Evolutionary conservation across 306 rosid genomes (phyloP), one percentile per base, ranked within the genome.

Genomic region (Spatholobus suberectus): DNA sequence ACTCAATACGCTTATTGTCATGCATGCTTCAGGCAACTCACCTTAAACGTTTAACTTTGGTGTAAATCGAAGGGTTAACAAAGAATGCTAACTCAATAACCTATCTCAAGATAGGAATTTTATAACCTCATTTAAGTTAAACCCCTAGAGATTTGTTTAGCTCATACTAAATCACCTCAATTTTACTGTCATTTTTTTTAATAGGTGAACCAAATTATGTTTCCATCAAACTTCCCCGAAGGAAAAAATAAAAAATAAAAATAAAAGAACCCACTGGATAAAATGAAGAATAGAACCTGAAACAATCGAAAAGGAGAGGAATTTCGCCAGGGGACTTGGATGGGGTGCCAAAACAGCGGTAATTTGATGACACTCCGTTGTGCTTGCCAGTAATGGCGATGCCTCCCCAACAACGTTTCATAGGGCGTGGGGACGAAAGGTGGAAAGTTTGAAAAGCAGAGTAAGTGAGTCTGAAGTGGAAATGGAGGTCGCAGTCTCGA

Each of bases 401-500:
- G 12, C 2, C 65, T 41, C 17, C 35, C 11, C 27, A 85, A 23
- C 21, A 70, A 58, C 90, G 80, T 18, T 82, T 69, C 21, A 71
- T 83, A 54, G 87, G 81, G 78, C 78, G 79, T 59, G 86, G 81
- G 23, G 80, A 82, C 0, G 89, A 89, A 69, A 81, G 88, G 51
- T 21, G 87, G 37, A 70, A 40, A 54, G 72, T 37, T 51, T 87
- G 81, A 43, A 85, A 47, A 70, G 76, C 37, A 84, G 38, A 62
- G 58, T 7, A 68, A 74, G 27, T 18, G 34, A 83, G 73, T 70
- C 88, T 90, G 54, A 80, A 78, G 14, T 74, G 87, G 17, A 77
- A 80, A 83, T 62, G 90, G 75, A 38, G 43, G 81, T 91, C 85
- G 69, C 88, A 90, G n/a, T 86, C 90, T 61, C 91, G 87, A 12